Evolutionary conservation across 768 basidiomycete genomes (phyloP).

Genomic region (Panellus pusillus): DNA sequence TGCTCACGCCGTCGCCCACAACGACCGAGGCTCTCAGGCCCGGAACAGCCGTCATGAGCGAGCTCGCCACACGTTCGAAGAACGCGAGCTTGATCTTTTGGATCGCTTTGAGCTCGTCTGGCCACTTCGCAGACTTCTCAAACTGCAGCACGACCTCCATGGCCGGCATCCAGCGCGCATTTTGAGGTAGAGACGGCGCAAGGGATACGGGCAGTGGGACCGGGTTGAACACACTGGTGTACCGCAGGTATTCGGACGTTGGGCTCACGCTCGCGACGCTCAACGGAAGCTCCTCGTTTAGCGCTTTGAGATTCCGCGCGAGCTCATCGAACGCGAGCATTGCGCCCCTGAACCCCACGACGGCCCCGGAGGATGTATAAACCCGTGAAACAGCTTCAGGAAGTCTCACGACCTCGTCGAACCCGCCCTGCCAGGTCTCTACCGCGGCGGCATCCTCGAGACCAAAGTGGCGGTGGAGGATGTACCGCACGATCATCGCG

Average conservation of each 20-base stretch:
- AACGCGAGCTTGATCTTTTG: slow-evolving; percentile 95
- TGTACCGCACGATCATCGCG: slow-evolving; percentile 66
- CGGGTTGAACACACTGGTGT: slow-evolving; percentile 83
- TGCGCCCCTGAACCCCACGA: slow-evolving; percentile 69
- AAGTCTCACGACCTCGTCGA: slow-evolving; percentile 58
- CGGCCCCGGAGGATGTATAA: slow-evolving; percentile 39
- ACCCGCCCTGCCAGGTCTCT: slow-evolving; percentile 57
- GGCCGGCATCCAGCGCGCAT: slow-evolving; percentile 64
- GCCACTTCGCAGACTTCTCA: slow-evolving; percentile 92
- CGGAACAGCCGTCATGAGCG: slow-evolving; percentile 52
- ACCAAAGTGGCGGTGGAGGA: slow-evolving; percentile 78
- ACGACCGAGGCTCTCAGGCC: slow-evolving; percentile 62
- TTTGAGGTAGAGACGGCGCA: slow-evolving; percentile 50
- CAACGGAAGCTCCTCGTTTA: slow-evolving; percentile 76
- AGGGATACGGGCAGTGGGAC: slow-evolving; percentile 62
- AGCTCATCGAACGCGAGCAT: slow-evolving; percentile 78
- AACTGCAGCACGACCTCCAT: slow-evolving; percentile 85
- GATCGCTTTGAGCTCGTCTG: slow-evolving; percentile 88
- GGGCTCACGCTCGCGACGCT: slow-evolving; percentile 76
- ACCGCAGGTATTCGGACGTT: slow-evolving; percentile 71
- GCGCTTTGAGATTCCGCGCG: slow-evolving; percentile 69
- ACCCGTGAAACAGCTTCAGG: slow-evolving; percentile 53
- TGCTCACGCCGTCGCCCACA: slow-evolving; percentile 46
- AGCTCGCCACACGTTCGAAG: slow-evolving; percentile 74
- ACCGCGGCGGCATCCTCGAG: slow-evolving; percentile 47